phyloP scores from a whole-genome alignment of 2,329 filamentous ascomycete species.

The Clonostachys solani region DNA sequence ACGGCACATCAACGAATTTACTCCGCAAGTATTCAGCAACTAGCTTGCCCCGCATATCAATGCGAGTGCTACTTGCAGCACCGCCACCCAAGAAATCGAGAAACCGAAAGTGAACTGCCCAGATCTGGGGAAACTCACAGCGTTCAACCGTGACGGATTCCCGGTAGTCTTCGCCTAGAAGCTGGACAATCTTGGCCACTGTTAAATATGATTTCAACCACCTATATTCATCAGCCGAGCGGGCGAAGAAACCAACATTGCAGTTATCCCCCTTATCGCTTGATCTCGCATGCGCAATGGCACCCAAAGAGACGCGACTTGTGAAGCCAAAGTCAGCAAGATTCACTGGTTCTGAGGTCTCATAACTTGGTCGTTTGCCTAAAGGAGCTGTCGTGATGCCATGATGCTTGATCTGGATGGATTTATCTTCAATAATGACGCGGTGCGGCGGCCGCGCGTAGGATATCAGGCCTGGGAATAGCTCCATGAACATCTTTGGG shows the following conservation, averaged over 20 bases:
- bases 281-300: constrained; percentile 13
- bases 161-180: constrained; percentile 19
- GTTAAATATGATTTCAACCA: constrained; percentile 34
- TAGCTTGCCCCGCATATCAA: constrained; percentile 39
- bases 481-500: constrained; percentile 35
- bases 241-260: constrained; percentile 36
- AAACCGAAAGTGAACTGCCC: constrained; percentile 27
- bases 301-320: constrained; percentile 11
- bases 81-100: constrained; percentile 34
- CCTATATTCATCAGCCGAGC: constrained; percentile 31
- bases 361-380: constrained; percentile 11
- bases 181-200: constrained; percentile 21
- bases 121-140: constrained; percentile 30
- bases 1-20: constrained; percentile 34
- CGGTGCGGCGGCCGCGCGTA: constrained; percentile 17
- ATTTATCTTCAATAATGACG: constrained; percentile 12
- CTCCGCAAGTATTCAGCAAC: constrained; percentile 33
- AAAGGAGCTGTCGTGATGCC: constrained; percentile 12
- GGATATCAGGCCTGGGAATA: constrained; percentile 28
- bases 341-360: constrained; percentile 5
- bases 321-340: constrained; percentile 8
- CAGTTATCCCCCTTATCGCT: constrained; percentile 32
- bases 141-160: constrained; percentile 27
- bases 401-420: constrained; percentile 11
- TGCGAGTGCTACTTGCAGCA: constrained; percentile 27